Percentiles rank a stretch among this genome's conserved stretches.
phyloP scores from a whole-genome alignment of 1,284 basidiomycete genomes.

The Sanghuangporus baumii region DNA sequence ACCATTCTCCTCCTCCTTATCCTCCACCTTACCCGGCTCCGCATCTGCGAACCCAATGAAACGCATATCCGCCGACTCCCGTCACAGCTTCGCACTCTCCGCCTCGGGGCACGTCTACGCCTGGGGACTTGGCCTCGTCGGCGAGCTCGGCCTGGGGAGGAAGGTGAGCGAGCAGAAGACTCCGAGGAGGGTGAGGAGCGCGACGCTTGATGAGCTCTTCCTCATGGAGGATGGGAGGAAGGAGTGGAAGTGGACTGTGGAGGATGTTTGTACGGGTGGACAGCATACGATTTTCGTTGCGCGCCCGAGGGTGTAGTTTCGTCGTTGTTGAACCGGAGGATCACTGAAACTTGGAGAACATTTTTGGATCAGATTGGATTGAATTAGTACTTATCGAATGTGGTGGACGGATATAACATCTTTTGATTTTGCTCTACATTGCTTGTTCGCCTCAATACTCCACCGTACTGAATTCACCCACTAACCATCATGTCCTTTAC shows the following conservation, averaged over 20 bases:
- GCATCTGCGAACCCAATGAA: slow-evolving; percentile 34
- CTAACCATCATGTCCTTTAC: no score
- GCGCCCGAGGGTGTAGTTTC: neutral
- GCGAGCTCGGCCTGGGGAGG: slow-evolving; percentile 35
- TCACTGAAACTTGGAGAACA: no score
- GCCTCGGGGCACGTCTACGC: slow-evolving; percentile 43
- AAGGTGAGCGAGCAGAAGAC: slow-evolving; percentile 24
- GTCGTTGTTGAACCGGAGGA: neutral
- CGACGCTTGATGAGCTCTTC: slow-evolving; percentile 26
- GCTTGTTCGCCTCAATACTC: no score
- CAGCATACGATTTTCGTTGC: slow-evolving; percentile 37
- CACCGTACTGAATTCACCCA: no score
- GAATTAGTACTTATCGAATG: no score
- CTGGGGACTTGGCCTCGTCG: slow-evolving; percentile 46
- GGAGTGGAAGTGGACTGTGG: slow-evolving; percentile 29
- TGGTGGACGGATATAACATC: no score
- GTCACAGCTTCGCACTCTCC: slow-evolving; percentile 49
- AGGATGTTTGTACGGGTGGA: slow-evolving; percentile 35
- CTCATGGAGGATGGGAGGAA: neutral
- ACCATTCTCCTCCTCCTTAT: slow-evolving; percentile 20
- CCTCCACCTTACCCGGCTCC: neutral
- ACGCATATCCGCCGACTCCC: slow-evolving; percentile 41
- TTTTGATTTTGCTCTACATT: no score
- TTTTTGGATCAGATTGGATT: no score
- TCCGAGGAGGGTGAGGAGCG: slow-evolving; percentile 20